A percentile compares a stretch with the other conserved stretches of the same genome.
Conservation (phyloP, 2,329 filamentous ascomycete genomes). For the Microsporum ferrugineum region DNA sequence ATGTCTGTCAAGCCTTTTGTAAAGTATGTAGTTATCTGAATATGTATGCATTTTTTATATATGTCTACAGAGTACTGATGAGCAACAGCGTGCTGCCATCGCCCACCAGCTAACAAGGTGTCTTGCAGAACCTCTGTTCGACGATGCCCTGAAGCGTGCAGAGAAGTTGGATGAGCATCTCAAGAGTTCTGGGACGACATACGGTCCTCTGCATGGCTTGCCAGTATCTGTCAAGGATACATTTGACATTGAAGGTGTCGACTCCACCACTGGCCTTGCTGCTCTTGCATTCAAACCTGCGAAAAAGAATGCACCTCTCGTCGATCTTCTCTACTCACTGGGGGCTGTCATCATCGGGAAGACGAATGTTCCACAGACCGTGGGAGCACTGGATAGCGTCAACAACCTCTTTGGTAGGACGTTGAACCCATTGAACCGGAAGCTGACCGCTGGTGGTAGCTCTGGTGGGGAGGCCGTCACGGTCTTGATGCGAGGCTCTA, state of each 20-base stretch:
- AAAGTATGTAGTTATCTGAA: constrained; percentile 26
- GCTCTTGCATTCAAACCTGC: constrained; percentile 51
- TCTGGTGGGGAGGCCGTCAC: constrained; percentile 55
- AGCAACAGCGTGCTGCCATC: constrained; percentile 26
- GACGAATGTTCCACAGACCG: constrained; percentile 55
- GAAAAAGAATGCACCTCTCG: constrained; percentile 44
- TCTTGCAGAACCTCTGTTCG: constrained; percentile 43
- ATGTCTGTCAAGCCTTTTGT: constrained; percentile 45
- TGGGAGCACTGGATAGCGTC: constrained; percentile 45
- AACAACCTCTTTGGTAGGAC: constrained; percentile 53
- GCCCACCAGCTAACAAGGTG: constrained; percentile 37
- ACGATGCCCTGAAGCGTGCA: constrained; percentile 39
- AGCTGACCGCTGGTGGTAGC: constrained; percentile 51
- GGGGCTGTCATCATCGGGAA: constrained; percentile 60
- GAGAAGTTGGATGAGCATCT: constrained; percentile 39
- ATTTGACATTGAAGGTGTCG: constrained; percentile 39
- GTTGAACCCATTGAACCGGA: constrained; percentile 51
- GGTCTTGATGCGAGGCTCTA: constrained; percentile 46
- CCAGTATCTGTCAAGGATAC: constrained; percentile 45
- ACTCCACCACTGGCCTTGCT: constrained; percentile 47
- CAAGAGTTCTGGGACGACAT: constrained; percentile 27
- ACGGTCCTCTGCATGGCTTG: constrained; percentile 52
- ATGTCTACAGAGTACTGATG: not conserved
- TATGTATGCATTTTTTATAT: not conserved
- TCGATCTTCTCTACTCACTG: constrained; percentile 46